Conservation (phyloP, 257 asterid genomes). For the Penstemon newberryi region DNA sequence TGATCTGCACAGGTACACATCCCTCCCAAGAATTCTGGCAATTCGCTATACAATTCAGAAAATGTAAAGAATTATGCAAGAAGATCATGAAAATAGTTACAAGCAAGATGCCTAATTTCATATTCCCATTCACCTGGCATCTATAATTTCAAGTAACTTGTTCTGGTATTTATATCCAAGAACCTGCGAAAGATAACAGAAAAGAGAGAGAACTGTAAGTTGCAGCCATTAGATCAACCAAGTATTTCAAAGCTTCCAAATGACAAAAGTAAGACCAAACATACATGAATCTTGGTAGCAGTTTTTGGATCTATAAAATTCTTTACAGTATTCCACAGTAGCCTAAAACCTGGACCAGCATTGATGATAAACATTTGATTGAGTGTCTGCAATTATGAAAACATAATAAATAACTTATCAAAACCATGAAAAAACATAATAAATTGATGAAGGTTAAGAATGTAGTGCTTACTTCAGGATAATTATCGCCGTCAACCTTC, state of each 20-base stretch:
- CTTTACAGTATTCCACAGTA: conserved; percentile 87
- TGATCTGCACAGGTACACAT: conserved; percentile 73
- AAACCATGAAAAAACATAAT: conserved; percentile 24
- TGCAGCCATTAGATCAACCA: not conserved
- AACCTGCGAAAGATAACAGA: conserved; percentile 52
- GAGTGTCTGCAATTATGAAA: conserved; percentile 73
- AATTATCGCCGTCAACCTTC: conserved; percentile 91
- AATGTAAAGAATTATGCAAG: conserved; percentile 4
- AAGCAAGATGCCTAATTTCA: conserved; percentile 22
- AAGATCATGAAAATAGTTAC: conserved; percentile 1
- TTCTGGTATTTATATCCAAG: conserved; percentile 78
- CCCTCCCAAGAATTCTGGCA: conserved; percentile 95
- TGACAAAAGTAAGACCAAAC: conserved; percentile 27
- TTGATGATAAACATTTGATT: conserved; percentile 95
- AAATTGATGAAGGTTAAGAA: conserved; percentile 16
- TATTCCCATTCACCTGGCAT: conserved; percentile 60
- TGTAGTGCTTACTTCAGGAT: conserved; percentile 71
- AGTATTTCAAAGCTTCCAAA: conserved; percentile 15
- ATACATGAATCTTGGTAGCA: conserved; percentile 90
- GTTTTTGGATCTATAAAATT: conserved; percentile 90
- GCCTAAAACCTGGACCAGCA: conserved; percentile 92
- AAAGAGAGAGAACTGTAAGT: conserved; percentile 23
- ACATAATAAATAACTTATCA: conserved; percentile 17
- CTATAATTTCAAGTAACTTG: conserved; percentile 89
- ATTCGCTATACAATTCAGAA: conserved; percentile 62